These are phyloP conservation scores for Hypoxylon sp. DNA, from an alignment of 2,329 filamentous ascomycete genomes.

Conservation along the genomic window DNA sequence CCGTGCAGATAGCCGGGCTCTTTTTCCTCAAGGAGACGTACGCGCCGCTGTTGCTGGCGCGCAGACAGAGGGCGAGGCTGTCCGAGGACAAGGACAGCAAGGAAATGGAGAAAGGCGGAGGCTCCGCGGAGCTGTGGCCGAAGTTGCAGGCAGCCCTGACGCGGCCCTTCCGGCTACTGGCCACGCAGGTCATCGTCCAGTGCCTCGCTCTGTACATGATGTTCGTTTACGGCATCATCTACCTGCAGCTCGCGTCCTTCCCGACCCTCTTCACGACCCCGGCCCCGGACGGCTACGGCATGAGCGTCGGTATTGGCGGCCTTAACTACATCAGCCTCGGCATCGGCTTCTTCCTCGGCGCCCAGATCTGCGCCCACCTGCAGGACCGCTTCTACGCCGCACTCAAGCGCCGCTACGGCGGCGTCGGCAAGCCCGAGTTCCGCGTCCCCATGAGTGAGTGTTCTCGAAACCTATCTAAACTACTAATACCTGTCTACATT, in stretches of 20 bases:
- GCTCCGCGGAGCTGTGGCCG: slow-evolving; percentile 41
- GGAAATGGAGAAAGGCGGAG: slow-evolving; percentile 52
- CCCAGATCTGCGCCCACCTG: slow-evolving; percentile 52
- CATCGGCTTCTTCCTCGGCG: slow-evolving; percentile 49
- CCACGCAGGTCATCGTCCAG: slow-evolving; percentile 61
- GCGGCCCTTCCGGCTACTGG: slow-evolving; percentile 60
- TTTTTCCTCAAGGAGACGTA: slow-evolving; percentile 73
- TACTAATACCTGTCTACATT: too few species aligned
- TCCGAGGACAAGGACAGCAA: slow-evolving; percentile 64
- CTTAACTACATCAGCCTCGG: slow-evolving; percentile 51
- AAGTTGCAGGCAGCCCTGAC: slow-evolving; percentile 52
- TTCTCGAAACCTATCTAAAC: not conserved
- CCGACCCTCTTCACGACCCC: slow-evolving; percentile 53
- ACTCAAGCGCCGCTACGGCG: slow-evolving; percentile 53
- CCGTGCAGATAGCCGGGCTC: slow-evolving; percentile 66
- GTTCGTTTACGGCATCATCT: slow-evolving; percentile 63
- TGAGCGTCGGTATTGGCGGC: slow-evolving; percentile 45
- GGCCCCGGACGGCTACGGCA: slow-evolving; percentile 43
- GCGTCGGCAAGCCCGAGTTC: slow-evolving; percentile 51
- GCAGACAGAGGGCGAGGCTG: slow-evolving; percentile 66
- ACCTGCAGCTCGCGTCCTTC: slow-evolving; percentile 59
- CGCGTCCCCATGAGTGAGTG: slow-evolving; percentile 49
- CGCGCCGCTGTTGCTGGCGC: slow-evolving; percentile 66
- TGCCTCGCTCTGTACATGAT: slow-evolving; percentile 59
- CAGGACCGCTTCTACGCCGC: slow-evolving; percentile 56